phyloP scores from a whole-genome alignment of 192 early-diverging fungal species.

The Rhizophlyctis rosea region DNA sequence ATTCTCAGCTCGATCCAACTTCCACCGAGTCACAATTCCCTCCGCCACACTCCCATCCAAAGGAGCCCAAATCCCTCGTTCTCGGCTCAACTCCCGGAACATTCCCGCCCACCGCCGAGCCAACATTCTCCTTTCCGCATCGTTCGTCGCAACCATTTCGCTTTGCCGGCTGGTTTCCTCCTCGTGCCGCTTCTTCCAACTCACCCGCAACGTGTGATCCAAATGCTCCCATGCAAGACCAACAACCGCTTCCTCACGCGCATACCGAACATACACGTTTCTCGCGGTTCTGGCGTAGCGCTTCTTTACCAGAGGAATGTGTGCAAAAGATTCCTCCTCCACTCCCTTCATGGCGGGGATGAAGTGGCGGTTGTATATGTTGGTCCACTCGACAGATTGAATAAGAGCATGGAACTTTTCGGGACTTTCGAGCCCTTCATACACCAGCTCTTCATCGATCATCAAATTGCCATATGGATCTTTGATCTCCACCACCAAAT shows the following conservation, averaged over 20 bases:
- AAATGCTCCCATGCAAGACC: slow-evolving; percentile 1
- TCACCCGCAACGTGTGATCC: slow-evolving; percentile 9
- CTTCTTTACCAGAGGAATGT: slow-evolving; percentile 23
- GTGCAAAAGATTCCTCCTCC: slow-evolving; percentile 33
- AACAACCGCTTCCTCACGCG: slow-evolving; percentile 19
- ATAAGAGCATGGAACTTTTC: slow-evolving; percentile 33
- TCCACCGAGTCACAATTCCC: slow-evolving; percentile 19
- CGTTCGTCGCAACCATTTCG: slow-evolving; percentile 15
- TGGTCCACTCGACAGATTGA: slow-evolving; percentile 28
- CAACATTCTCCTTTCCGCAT: slow-evolving; percentile 26
- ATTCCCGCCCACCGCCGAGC: slow-evolving; percentile 20
- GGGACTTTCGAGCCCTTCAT: slow-evolving; percentile 19
- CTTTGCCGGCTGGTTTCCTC: slow-evolving; percentile 13
- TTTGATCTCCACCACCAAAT: slow-evolving; percentile 22
- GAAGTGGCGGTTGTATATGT: slow-evolving; percentile 30
- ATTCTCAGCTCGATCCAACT: slow-evolving; percentile 44
- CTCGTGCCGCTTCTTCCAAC: slow-evolving; percentile 7
- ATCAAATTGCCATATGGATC: slow-evolving; percentile 9
- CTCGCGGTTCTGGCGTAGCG: slow-evolving; percentile 24
- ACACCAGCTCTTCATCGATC: slow-evolving; percentile 9
- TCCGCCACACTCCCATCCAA: slow-evolving; percentile 2
- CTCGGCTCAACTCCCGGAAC: slow-evolving; percentile 32
- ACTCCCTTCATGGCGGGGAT: slow-evolving; percentile 31
- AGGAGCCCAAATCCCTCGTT: slow-evolving; percentile 41
- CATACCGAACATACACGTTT: slow-evolving; percentile 5